Evolutionary conservation across 129 eudicot species (phyloP), one percentile per base, ranked within the genome.

Genomic region (Flaveria bidentis): DNA sequence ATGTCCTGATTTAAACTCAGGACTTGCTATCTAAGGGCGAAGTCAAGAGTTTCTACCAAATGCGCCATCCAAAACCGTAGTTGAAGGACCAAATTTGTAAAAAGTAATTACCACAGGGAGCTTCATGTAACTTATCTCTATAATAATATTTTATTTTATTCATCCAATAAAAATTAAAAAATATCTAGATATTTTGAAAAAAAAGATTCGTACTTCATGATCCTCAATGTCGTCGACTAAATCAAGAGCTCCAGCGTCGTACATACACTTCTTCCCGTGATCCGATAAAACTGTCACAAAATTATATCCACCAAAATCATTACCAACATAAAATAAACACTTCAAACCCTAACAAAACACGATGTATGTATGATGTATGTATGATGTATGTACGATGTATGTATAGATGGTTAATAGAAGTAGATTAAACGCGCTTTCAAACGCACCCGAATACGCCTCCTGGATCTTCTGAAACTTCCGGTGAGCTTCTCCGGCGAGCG

Each of bases 381-480:
- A 20, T 20, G 22, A 20, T 20, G 22, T 20, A 20, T 20, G 22
- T 20, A 20, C 0, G 22, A 20, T 20, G 22, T 20, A 20, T 6
- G 39, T 33, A 33, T 33, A 33, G 39, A 33, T 33, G 6, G 39
- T 33, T 33, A 33, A 33, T 33, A 33, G 4, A 36, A 36, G 41
- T 36, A 36, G 41, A 36, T 36, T 33, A 33, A 33, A 33, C 39
- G 6, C 7, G 7, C 39, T 33, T 4, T 36, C 8, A 36, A 36
- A 36, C 41, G 7, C 30, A 93, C 98, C 98, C 44, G 98, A 82
- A 62, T 93, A 93, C 0, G 98, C 98, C 76, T 93, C 98, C 53
- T 93, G 97, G 9, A 93, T 85, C 26, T 87, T 89, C 86, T 90
- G 98, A 36, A 93, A 93, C 67, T 81, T 84, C 14, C 88, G 87